These are phyloP conservation scores for Penicillium odoratum DNA, from an alignment of 495 filamentous ascomycete genomes.

Conservation along the genomic window DNA sequence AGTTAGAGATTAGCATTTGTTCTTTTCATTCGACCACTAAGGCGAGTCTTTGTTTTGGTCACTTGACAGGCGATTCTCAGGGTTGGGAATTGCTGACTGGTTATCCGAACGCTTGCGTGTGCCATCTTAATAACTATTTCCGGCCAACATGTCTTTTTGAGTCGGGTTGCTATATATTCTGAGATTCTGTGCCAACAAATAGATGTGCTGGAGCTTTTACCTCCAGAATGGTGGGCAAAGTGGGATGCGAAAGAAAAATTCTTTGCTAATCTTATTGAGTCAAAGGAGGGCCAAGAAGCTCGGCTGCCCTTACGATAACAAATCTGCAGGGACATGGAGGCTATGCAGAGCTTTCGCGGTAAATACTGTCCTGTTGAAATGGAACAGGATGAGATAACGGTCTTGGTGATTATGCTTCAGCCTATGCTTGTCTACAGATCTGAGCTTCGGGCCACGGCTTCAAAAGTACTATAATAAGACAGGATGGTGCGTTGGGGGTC, in stretches of 20 bases:
- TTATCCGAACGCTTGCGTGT: no score
- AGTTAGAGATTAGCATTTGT: no score
- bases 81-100: no score
- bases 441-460: constrained; percentile 27
- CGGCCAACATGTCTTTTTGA: no score
- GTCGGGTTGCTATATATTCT: no score
- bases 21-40: no score
- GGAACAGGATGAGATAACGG: constrained; percentile 28
- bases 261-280: constrained; percentile 23
- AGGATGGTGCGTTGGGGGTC: constrained; percentile 38
- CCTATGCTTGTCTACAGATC: constrained; percentile 38
- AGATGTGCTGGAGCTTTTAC: constrained; percentile 35
- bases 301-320: constrained; percentile 27
- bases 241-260: constrained; percentile 16
- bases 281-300: constrained; percentile 15
- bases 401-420: constrained; percentile 34
- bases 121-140: no score
- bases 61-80: no score
- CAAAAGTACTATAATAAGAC: constrained; percentile 35
- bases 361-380: constrained; percentile 18
- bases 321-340: constrained; percentile 20
- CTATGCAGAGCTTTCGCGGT: constrained; percentile 26
- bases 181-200: constrained; percentile 36
- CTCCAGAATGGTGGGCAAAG: constrained; percentile 26
- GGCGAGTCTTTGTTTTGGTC: no score